These are phyloP conservation scores for Colletotrichum sojae DNA, from an alignment of 2,329 filamentous ascomycete species.

Conservation along the genomic window DNA sequence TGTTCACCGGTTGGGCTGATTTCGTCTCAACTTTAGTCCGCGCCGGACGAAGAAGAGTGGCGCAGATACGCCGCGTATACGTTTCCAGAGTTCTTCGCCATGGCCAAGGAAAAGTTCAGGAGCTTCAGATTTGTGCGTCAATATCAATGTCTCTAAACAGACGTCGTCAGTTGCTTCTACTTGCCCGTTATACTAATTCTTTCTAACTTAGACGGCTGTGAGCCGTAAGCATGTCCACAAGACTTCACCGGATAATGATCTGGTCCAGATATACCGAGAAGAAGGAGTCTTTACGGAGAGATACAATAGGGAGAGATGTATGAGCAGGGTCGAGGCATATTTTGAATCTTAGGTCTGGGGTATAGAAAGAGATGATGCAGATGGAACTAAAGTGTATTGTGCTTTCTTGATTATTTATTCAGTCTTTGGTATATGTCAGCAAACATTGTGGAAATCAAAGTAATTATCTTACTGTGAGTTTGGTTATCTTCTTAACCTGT, in stretches of 20 bases:
- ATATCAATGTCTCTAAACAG: background rate
- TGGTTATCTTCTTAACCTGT: no score
- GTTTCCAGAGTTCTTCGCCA: conserved; percentile 17
- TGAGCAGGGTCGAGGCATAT: conserved; percentile 8
- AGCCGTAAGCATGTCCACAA: background rate
- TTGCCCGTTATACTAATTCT: background rate
- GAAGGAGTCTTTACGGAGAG: conserved; percentile 11
- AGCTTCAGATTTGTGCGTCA: conserved; percentile 9
- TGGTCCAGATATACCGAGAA: conserved; percentile 19
- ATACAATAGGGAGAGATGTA: conserved; percentile 24
- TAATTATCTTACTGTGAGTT: no score
- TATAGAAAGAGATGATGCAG: background rate
- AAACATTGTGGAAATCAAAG: no score
- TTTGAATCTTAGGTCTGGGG: background rate
- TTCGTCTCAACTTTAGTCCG: background rate
- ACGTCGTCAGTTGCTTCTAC: background rate
- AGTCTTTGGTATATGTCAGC: no score
- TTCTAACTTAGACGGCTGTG: background rate
- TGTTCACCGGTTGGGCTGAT: background rate
- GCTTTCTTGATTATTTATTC: no score
- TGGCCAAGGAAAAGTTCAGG: conserved; percentile 22
- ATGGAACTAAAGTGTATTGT: background rate
- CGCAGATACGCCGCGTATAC: conserved; percentile 17
- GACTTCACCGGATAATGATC: conserved; percentile 1
- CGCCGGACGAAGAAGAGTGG: conserved; percentile 22